phyloP scores from a whole-genome alignment of 805 yeast genomes.

The Saturnispora mendoncae region DNA sequence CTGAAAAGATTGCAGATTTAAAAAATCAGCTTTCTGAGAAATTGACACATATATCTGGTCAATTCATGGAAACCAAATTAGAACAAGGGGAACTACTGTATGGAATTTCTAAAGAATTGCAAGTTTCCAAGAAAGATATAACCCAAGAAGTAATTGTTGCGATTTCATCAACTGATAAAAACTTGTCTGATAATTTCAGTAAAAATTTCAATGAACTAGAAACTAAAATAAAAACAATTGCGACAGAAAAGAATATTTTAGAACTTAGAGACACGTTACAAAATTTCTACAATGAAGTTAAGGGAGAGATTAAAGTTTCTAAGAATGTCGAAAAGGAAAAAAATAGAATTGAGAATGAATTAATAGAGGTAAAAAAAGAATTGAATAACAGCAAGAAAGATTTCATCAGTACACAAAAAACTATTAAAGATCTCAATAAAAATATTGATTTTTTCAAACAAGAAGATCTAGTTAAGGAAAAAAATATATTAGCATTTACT shows the following conservation, averaged over 20 bases:
- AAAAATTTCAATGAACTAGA: no score
- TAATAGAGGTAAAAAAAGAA: neutral
- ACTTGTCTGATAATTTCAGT: no score
- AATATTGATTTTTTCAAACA: neutral
- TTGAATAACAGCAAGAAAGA: neutral
- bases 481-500: neutral
- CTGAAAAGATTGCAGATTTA: neutral
- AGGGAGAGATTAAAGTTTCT: neutral
- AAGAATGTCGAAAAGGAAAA: neutral
- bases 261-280: no score
- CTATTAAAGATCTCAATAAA: neutral
- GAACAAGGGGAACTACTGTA: neutral
- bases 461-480: neutral
- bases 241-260: no score
- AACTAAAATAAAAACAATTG: no score
- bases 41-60: neutral
- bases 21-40: neutral
- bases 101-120: neutral
- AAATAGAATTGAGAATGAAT: neutral
- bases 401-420: neutral
- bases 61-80: neutral
- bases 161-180: no score
- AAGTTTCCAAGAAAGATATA: no score
- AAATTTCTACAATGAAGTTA: neutral
- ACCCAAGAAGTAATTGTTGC: no score